Evolutionary conservation across 768 basidiomycete species (phyloP).

Genomic region (Amanita thiersii): DNA sequence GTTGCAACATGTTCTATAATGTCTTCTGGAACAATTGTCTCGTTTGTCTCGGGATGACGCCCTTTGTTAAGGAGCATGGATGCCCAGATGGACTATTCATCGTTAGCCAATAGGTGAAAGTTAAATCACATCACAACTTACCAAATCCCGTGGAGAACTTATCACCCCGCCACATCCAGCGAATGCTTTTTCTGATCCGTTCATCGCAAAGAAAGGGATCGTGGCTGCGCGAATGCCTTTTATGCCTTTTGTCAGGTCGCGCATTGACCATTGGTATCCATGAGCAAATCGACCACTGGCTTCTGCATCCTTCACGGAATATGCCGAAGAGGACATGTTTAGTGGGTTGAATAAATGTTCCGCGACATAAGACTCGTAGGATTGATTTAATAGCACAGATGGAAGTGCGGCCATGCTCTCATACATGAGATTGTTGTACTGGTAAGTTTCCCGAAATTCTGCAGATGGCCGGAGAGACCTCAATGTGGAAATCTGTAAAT

Average conservation of each 20-base stretch:
- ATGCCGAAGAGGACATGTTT: constrained; percentile 31
- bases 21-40: constrained; percentile 25
- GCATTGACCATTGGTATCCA: constrained; percentile 26
- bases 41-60: constrained; percentile 29
- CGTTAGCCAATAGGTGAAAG: constrained; percentile 13
- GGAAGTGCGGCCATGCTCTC: constrained; percentile 32
- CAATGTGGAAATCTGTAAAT: constrained; percentile 27
- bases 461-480: constrained; percentile 32
- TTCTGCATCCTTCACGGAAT: constrained; percentile 28
- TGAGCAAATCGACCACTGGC: constrained; percentile 22
- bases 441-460: constrained; percentile 30
- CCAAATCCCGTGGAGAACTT: constrained; percentile 32
- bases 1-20: constrained; percentile 28
- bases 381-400: constrained; percentile 26
- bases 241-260: constrained; percentile 19
- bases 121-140: constrained; percentile 11
- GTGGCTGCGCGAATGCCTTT: constrained; percentile 26
- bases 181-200: constrained; percentile 30
- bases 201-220: constrained; percentile 30
- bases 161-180: constrained; percentile 34
- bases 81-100: constrained; percentile 31
- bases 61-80: no score
- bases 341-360: constrained; percentile 30
- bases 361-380: constrained; percentile 29
- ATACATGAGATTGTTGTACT: constrained; percentile 41